These are phyloP conservation scores for Coprinellus micaceus DNA, from an alignment of 768 basidiomycete genomes.

Conservation along the genomic window DNA sequence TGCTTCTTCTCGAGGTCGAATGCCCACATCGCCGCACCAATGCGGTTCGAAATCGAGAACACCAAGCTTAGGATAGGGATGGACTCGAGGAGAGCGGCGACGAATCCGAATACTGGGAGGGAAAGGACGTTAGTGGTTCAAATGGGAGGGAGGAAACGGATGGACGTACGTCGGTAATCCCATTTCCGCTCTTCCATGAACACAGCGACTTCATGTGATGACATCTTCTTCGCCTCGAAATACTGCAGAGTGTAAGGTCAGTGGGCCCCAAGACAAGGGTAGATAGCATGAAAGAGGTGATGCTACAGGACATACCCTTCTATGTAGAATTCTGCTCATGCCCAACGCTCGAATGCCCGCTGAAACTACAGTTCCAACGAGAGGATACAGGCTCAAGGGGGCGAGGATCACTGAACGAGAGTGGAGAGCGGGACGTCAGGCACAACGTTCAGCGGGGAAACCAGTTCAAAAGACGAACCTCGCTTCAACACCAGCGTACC, in stretches of 20 bases:
- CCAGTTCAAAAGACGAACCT: constrained; percentile 29
- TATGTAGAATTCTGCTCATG: constrained; percentile 66
- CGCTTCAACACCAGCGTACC: constrained; percentile 43
- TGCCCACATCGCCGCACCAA: constrained; percentile 95
- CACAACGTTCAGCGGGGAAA: not conserved
- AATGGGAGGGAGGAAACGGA: not conserved
- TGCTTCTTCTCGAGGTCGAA: constrained; percentile 42
- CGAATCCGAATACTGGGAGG: constrained; percentile 76
- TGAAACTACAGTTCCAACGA: constrained; percentile 57
- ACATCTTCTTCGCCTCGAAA: constrained; percentile 84
- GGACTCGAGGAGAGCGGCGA: constrained; percentile 75
- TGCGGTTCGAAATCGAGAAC: constrained; percentile 81
- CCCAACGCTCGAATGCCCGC: constrained; percentile 66
- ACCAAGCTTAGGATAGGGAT: constrained; percentile 78
- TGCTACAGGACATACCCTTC: constrained; percentile 45
- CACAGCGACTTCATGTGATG: constrained; percentile 55
- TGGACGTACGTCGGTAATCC: constrained; percentile 68
- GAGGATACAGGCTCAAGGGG: constrained; percentile 64
- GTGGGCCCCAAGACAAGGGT: too few species aligned
- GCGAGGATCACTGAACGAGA: constrained; percentile 30
- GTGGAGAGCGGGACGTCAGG: not conserved
- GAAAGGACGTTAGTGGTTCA: not conserved
- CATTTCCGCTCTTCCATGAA: constrained; percentile 90
- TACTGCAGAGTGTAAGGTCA: constrained; percentile 46
- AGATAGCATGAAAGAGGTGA: not conserved